Base-by-base conservation (phyloP, 2,329 filamentous ascomycete genomes). In the Penicillium sp. region DNA sequence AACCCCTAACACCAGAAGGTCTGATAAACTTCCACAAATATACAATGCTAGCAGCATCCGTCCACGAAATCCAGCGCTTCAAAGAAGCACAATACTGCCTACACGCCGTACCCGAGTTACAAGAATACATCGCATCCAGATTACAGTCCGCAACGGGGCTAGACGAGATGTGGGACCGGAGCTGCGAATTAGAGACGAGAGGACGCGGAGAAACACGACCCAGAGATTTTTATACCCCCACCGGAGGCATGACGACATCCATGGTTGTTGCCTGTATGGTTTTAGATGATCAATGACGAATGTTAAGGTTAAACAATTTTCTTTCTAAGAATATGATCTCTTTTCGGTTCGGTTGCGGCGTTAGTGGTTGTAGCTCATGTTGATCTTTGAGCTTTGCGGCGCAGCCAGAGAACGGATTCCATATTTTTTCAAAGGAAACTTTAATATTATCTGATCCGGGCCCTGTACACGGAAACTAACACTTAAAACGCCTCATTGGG, bases 161-260 rank as follows among this genome's bases (percentile, higher is more conserved):
- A 58, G 91, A 96, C 73, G 91, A 96, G 79, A 96, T 96, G 93
- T 97, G 97, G 80, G 91, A 96, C 76, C 91, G 91, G 82, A 96
- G 91, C 77, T 80, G 97, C 76, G 82, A 87, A 68, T 86, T 97
- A 55, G 93, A 98, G 76, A 93, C 93, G 60, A 85, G 93, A 66
- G 93, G 96, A 79, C 84, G 92, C 68, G 93, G 96, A 78, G 93
- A 97, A 33, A 48, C 49, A 24, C 55, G 57, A 24, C 51, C 46
- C 3, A 44, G 60, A 24, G 57, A 60, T 47, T 33, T 46, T 22
- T 60, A 60, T 53, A 56, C 51, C 10, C 47, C 57, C 9, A 60
- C 57, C 5, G 60, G 60, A 24, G 55, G 60, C 10, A 60, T 54
- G 49, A 57, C 54, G 11, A 55, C 57, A 6, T 57, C 57, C 14